Conservation (phyloP, 129 eudicot species). For the Arctium lappa region DNA sequence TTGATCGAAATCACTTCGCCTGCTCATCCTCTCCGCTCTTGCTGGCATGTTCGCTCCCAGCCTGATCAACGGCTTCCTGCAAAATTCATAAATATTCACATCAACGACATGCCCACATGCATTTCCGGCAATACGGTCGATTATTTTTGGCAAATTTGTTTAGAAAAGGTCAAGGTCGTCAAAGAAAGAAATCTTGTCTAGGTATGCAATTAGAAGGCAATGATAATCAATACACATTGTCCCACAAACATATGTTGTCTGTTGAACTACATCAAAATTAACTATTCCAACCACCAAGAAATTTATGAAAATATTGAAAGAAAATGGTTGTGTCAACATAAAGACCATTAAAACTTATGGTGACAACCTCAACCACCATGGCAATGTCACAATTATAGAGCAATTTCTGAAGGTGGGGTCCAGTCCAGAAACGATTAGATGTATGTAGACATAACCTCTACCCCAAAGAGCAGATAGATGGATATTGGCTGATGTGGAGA, state of each 20-base stretch:
- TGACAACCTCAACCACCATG: slow-evolving; percentile 28
- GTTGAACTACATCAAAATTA: slow-evolving; percentile 35
- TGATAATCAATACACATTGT: slow-evolving; percentile 3
- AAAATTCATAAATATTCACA: background rate
- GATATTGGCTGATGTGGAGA: too few species aligned
- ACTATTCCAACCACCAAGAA: slow-evolving; percentile 51
- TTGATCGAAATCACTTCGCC: slow-evolving; percentile 86
- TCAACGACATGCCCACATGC: slow-evolving; percentile 21
- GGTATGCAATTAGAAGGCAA: slow-evolving; percentile 26
- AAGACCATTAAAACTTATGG: slow-evolving; percentile 28
- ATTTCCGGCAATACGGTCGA: background rate
- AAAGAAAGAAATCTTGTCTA: slow-evolving; percentile 19
- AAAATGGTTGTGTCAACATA: slow-evolving; percentile 29
- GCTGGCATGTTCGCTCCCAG: slow-evolving; percentile 99
- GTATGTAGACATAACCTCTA: background rate
- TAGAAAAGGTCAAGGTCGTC: slow-evolving; percentile 24
- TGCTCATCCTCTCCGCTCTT: slow-evolving; percentile 74
- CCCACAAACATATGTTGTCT: slow-evolving; percentile 43
- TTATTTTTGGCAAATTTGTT: background rate
- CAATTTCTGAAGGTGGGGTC: background rate
- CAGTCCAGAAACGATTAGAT: background rate
- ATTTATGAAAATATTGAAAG: slow-evolving; percentile 24
- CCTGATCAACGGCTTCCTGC: slow-evolving; percentile 84
- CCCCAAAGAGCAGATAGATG: background rate
- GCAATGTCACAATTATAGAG: slow-evolving; percentile 15